These are phyloP conservation scores for Hypoxylon rickii DNA, from an alignment of 495 filamentous ascomycete species.

Conservation along the genomic window DNA sequence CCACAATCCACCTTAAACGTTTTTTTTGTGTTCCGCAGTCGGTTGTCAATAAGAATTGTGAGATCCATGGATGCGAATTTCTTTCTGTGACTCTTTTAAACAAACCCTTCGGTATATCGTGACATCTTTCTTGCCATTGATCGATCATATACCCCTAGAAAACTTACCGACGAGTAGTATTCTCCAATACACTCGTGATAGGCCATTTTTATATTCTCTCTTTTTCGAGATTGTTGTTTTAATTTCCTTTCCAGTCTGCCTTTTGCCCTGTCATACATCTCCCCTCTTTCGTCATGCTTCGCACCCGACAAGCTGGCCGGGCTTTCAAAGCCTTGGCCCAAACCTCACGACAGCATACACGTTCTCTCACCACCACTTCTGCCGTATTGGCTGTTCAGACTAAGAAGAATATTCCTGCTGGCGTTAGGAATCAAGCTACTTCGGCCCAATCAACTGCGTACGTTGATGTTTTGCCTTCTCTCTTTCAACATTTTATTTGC, in stretches of 20 bases:
- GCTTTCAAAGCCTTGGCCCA: slow-evolving; percentile 50
- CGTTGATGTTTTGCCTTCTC: not conserved
- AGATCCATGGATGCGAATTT: no score
- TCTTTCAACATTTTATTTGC: not conserved
- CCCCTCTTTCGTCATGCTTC: slow-evolving; percentile 44
- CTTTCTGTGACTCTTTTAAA: slow-evolving; percentile 23
- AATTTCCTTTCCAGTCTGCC: slow-evolving; percentile 11
- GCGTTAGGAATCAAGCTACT: slow-evolving; percentile 46
- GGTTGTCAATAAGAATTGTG: no score
- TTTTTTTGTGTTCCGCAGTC: slow-evolving; percentile 36
- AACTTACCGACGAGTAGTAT: slow-evolving; percentile 15
- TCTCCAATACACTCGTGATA: slow-evolving; percentile 11
- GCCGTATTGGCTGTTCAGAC: slow-evolving; percentile 33
- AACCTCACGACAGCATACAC: slow-evolving; percentile 37
- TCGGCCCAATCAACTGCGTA: slow-evolving; percentile 39
- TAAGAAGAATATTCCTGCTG: slow-evolving; percentile 34
- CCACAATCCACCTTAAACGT: slow-evolving; percentile 38
- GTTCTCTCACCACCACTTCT: slow-evolving; percentile 30
- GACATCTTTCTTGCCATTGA: slow-evolving; percentile 28
- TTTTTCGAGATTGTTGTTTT: slow-evolving; percentile 1
- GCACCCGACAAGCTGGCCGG: slow-evolving; percentile 45
- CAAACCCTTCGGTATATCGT: slow-evolving; percentile 17
- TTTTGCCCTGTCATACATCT: not conserved
- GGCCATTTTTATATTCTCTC: slow-evolving; percentile 6
- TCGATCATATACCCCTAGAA: slow-evolving; percentile 1